Percentiles rank a stretch among this genome's conserved stretches.
phyloP scores from a whole-genome alignment of 1,284 basidiomycete genomes.

The Mycena sp. region DNA sequence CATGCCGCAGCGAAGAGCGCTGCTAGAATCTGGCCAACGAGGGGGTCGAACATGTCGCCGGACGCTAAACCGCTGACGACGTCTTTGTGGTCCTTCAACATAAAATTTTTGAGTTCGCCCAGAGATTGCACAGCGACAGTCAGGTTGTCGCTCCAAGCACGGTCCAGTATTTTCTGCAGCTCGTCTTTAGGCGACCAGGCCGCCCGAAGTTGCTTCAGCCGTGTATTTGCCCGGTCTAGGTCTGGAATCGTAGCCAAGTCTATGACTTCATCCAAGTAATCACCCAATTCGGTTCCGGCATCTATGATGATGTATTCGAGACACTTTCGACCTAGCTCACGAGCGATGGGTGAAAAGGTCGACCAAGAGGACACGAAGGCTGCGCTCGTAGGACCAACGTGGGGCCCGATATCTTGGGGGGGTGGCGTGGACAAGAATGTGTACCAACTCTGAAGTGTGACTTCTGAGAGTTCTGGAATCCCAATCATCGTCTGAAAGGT shows the following conservation, averaged over 20 bases:
- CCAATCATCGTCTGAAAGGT: constrained; percentile 91
- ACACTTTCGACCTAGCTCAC: constrained; percentile 65
- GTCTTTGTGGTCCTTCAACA: constrained; percentile 61
- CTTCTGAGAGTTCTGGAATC: constrained; percentile 77
- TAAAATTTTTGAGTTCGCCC: constrained; percentile 77
- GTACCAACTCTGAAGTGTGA: constrained; percentile 86
- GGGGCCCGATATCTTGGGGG: constrained; percentile 81
- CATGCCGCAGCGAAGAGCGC: constrained; percentile 78
- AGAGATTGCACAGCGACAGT: constrained; percentile 84
- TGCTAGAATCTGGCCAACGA: constrained; percentile 77
- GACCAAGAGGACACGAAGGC: constrained; percentile 86
- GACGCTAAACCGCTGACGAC: constrained; percentile 72
- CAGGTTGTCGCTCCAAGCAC: constrained; percentile 84
- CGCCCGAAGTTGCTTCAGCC: constrained; percentile 60
- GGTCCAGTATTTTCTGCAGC: constrained; percentile 78
- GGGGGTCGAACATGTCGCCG: constrained; percentile 88
- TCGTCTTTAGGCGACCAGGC: constrained; percentile 63
- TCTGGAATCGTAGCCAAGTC: constrained; percentile 80
- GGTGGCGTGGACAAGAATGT: constrained; percentile 75
- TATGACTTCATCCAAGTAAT: constrained; percentile 80
- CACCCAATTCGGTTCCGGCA: constrained; percentile 62
- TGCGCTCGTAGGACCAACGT: constrained; percentile 90
- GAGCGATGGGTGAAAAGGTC: constrained; percentile 64
- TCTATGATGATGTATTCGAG: constrained; percentile 80
- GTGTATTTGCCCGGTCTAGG: constrained; percentile 59